Base-by-base conservation (phyloP, 2,329 filamentous ascomycete species). In the Daldinia sp. region DNA sequence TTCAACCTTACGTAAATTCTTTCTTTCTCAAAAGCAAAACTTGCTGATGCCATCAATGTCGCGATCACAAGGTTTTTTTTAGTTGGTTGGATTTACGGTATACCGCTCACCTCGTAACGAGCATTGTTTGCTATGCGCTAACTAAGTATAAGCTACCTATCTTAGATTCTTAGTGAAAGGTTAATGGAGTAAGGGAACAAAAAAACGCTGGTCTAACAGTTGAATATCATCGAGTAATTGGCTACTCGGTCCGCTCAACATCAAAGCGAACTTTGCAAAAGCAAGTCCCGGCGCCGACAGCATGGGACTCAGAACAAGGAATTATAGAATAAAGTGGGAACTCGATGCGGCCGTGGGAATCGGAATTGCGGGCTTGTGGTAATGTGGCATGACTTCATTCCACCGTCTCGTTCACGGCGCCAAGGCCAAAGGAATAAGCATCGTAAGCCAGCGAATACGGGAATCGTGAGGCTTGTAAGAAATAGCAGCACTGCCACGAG, bases 351-450 rank as follows among this genome's bases (percentile, higher is more conserved):
- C 41, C 26, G 33, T 46, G 33, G 30, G 26, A 60, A 57, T 37
- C 50, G 50, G 37, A 41, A 54, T 50, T 26, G 63, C 60, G 23
- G 48, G 48, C 54, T 20, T 53, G 46, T 56, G 46, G 51, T 59
- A 56, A 56, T 65, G 59, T 71, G 68, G 65, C 60, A 69, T 66
- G 68, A 71, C 65, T 70, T 70, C 67, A 65, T 66, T 58, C 62
- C 65, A 65, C 56, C 50, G 33, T 65, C 62, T 67, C 55, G 39
- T 41, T 41, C 54, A 60, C 51, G 39, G 20, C 28, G 30, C 53
- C 56, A 33, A 55, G 41, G n/a, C 30, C 6, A 42, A 51, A 46
- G 35, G 41, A 9, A 35, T 63, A 46, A 67, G 59, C 64, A 66
- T 30, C 37, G 48, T 60, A 56, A 60, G 41, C 30, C 56, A 39